Percentiles rank a stretch among this genome's conserved stretches.
phyloP scores from a whole-genome alignment of 2,329 filamentous ascomycete genomes.

The Talaromyces funiculosus region DNA sequence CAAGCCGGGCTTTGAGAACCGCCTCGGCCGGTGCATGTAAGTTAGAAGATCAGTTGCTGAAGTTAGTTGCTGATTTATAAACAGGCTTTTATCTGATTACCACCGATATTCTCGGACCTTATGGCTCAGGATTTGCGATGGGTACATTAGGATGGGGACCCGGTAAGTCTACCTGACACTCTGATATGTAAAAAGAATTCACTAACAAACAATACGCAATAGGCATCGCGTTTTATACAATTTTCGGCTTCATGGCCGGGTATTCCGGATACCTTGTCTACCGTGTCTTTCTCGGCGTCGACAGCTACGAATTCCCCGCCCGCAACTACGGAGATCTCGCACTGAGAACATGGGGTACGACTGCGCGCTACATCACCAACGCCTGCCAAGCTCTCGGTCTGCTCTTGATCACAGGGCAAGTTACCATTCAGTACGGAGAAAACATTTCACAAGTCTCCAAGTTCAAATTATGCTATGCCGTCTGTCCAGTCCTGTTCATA shows the following conservation, averaged over 20 bases:
- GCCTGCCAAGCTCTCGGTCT: conserved; percentile 45
- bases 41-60: not conserved
- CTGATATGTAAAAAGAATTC: not conserved
- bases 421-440: conserved; percentile 50
- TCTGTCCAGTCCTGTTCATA: conserved; percentile 49
- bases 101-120: conserved; percentile 45
- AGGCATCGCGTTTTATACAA: conserved; percentile 37
- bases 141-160: conserved; percentile 40
- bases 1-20: conserved; percentile 43
- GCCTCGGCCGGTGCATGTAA: conserved; percentile 41
- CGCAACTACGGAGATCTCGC: conserved; percentile 46
- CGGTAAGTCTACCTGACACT: conserved; percentile 25
- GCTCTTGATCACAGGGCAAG: conserved; percentile 26
- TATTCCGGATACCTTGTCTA: conserved; percentile 47
- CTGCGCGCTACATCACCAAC: conserved; percentile 45
- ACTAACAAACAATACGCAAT: not conserved
- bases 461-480: conserved; percentile 48
- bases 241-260: conserved; percentile 39
- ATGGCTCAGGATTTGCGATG: conserved; percentile 28
- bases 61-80: not conserved
- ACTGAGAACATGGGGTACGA: conserved; percentile 45
- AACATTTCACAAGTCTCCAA: conserved; percentile 50
- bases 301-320: conserved; percentile 44
- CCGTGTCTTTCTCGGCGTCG: conserved; percentile 42
- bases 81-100: conserved; percentile 45